Evolutionary conservation across 495 filamentous ascomycete genomes (phyloP).

Genomic region (Tirmania nivea): DNA sequence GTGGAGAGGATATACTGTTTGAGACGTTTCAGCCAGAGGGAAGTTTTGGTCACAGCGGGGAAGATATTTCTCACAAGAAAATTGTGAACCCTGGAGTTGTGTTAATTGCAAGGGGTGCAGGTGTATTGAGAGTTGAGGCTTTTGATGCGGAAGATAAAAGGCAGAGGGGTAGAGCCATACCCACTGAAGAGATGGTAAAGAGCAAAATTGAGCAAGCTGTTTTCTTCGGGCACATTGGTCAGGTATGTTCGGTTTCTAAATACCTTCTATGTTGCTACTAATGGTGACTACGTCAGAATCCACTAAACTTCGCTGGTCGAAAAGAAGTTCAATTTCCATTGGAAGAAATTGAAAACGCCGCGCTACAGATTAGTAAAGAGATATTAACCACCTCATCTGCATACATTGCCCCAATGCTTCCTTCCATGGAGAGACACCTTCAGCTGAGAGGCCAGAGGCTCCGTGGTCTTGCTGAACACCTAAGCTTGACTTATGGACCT

Average conservation of each 20-base stretch:
- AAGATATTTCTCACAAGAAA: constrained; percentile 15
- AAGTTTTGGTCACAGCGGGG: constrained; percentile 18
- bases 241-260: constrained; percentile 8
- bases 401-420: constrained; percentile 45
- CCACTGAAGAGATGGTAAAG: constrained; percentile 38
- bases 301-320: constrained; percentile 50
- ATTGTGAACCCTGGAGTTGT: constrained; percentile 43
- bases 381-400: constrained; percentile 53
- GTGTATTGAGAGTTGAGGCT: constrained; percentile 51
- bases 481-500: constrained; percentile 31
- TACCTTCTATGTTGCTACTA: not conserved
- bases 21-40: constrained; percentile 24
- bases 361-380: constrained; percentile 55
- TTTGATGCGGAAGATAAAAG: constrained; percentile 27
- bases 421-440: constrained; percentile 63
- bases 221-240: constrained; percentile 58
- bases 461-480: constrained; percentile 43
- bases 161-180: constrained; percentile 14
- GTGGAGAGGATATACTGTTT: constrained; percentile 28
- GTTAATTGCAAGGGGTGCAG: constrained; percentile 56
- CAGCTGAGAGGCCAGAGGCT: constrained; percentile 45
- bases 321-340: constrained; percentile 38
- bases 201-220: constrained; percentile 86
- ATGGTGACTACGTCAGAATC: constrained; percentile 31
- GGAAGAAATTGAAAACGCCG: constrained; percentile 55